These are phyloP conservation scores for Amauroascus niger DNA, from an alignment of 2,329 filamentous ascomycete species.

Conservation along the genomic window DNA sequence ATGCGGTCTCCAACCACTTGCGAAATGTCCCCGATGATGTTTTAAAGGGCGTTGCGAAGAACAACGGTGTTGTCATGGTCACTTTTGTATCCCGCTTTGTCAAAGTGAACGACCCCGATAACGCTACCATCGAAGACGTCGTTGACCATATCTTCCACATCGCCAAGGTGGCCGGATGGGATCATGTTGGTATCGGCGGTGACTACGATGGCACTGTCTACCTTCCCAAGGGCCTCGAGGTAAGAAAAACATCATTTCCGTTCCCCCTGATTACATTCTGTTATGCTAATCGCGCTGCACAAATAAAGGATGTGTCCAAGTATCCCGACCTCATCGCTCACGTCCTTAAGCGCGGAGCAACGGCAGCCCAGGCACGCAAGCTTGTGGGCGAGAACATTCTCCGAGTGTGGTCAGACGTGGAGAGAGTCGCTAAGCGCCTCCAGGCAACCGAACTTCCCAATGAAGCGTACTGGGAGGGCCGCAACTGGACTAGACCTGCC, in stretches of 20 bases:
- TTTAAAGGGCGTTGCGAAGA: constrained; percentile 28
- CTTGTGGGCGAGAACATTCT: constrained; percentile 34
- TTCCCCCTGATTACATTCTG: not conserved
- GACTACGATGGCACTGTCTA: constrained; percentile 28
- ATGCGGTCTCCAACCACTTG: constrained; percentile 23
- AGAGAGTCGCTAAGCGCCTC: constrained; percentile 16
- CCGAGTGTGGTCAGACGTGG: constrained; percentile 20
- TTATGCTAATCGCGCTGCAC: not conserved
- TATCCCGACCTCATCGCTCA: constrained; percentile 18
- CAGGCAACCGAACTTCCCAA: constrained; percentile 18
- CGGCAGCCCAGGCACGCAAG: constrained; percentile 31
- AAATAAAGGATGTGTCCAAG: constrained; percentile 20
- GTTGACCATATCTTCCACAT: constrained; percentile 33
- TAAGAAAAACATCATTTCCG: not conserved
- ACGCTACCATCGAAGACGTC: constrained; percentile 29
- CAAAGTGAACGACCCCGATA: constrained; percentile 23
- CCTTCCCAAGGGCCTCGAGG: constrained; percentile 22
- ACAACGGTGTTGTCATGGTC: constrained; percentile 36
- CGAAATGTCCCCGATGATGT: constrained; percentile 39
- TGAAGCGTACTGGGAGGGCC: constrained; percentile 16
- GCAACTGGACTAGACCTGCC: constrained; percentile 11
- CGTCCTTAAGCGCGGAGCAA: constrained; percentile 31
- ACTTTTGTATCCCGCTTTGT: constrained; percentile 31
- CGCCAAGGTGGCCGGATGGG: constrained; percentile 25
- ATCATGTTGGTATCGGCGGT: constrained; percentile 30